Conservation (phyloP, 1,139 yeast species). For the Saccharomyces pastorianus region DNA sequence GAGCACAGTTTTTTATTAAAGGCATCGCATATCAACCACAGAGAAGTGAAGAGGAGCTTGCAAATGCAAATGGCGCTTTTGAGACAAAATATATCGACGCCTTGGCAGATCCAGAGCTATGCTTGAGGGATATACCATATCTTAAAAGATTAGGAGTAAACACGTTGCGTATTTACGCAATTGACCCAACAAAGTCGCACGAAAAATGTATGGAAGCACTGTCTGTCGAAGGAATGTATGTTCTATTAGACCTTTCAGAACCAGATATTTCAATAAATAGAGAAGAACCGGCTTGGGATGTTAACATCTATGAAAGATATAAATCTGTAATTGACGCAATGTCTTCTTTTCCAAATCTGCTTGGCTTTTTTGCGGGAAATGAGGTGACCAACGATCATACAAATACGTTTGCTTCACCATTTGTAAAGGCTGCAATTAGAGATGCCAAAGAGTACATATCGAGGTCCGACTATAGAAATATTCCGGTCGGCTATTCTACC, state of each 20-base stretch:
- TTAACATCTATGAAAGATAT: constrained; percentile 59
- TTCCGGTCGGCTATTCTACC: constrained; percentile 58
- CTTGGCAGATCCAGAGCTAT: constrained; percentile 39
- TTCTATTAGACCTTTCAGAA: constrained; percentile 47
- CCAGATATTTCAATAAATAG: constrained; percentile 46
- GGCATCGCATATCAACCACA: constrained; percentile 55
- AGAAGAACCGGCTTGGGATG: constrained; percentile 43
- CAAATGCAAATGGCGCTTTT: constrained; percentile 28
- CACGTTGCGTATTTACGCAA: constrained; percentile 47
- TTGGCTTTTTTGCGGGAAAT: constrained; percentile 57
- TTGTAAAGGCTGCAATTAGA: constrained; percentile 54
- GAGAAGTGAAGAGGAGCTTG: constrained; percentile 28
- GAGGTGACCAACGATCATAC: constrained; percentile 47
- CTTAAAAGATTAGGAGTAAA: constrained; percentile 44
- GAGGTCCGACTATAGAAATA: constrained; percentile 37
- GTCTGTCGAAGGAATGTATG: constrained; percentile 48
- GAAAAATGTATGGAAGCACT: constrained; percentile 49
- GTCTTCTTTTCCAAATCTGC: constrained; percentile 41
- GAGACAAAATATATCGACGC: constrained; percentile 45
- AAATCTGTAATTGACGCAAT: constrained; percentile 47
- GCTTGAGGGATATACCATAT: constrained; percentile 45
- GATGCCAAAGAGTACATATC: constrained; percentile 46
- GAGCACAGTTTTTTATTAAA: constrained; percentile 46
- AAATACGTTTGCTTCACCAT: constrained; percentile 49
- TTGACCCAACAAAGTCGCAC: constrained; percentile 44